A percentile compares a stretch with the other conserved stretches of the same genome.
These are phyloP conservation scores for Xylariales sp. DNA, from an alignment of 2,329 filamentous ascomycete species.

Conservation along the genomic window DNA sequence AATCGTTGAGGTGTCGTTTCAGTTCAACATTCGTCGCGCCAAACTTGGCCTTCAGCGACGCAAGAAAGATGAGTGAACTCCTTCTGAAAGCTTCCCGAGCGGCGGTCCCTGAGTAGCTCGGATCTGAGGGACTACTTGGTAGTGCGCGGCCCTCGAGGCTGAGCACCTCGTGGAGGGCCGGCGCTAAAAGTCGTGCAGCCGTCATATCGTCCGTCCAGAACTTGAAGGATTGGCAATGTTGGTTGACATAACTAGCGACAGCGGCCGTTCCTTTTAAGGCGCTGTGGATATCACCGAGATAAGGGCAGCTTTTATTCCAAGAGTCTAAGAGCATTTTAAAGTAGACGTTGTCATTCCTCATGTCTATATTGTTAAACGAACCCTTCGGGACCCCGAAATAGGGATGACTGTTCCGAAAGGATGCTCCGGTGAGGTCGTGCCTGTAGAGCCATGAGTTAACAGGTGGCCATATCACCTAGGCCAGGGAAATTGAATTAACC, in stretches of 20 bases:
- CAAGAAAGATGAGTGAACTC: constrained; percentile 46
- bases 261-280: constrained; percentile 44
- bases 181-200: constrained; percentile 42
- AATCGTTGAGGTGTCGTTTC: constrained; percentile 43
- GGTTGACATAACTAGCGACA: constrained; percentile 46
- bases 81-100: constrained; percentile 46
- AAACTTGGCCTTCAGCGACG: constrained; percentile 42
- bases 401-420: constrained; percentile 42
- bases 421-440: constrained; percentile 45
- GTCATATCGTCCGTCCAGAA: constrained; percentile 47
- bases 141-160: constrained; percentile 44
- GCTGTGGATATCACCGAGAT: constrained; percentile 43
- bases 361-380: constrained; percentile 40
- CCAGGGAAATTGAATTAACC: constrained; percentile 33
- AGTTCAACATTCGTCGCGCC: constrained; percentile 42
- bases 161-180: constrained; percentile 45
- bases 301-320: constrained; percentile 42
- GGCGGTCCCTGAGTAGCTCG: constrained; percentile 40
- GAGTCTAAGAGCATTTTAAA: constrained; percentile 39
- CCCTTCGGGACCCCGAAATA: constrained; percentile 40
- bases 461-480: neutral
- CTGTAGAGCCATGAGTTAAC: constrained; percentile 31
- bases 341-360: constrained; percentile 38
- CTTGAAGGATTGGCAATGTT: constrained; percentile 19
- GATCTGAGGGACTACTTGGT: constrained; percentile 35